Base-by-base conservation (phyloP, 495 filamentous ascomycete genomes). In the Aspergillus conjunctus region DNA sequence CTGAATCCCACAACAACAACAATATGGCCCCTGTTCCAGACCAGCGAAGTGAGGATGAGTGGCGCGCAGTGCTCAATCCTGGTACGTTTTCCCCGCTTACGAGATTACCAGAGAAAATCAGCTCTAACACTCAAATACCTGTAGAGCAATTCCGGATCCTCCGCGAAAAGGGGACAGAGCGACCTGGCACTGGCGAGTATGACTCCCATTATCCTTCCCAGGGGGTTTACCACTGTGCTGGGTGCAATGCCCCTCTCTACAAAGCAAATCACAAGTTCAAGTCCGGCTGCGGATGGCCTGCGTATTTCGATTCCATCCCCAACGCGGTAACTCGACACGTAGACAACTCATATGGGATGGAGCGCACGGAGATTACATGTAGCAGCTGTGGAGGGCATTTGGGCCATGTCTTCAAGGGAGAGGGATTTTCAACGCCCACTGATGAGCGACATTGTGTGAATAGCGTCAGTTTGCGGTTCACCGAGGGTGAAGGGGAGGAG, bases 381-480 rank as follows among this genome's bases (percentile, higher is more conserved):
- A 82, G 81, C 55, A 94, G 93, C 74, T 98, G 94, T 67, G 94
- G 94, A 5, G 94, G 94, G 4, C 94, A 98, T 80, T 73, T 98
- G 54, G 94, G 94, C 22, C 94, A 98, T 80, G 92, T 98, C 37
- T 98, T 98, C 69, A 95, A 96, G 80, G 94, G 94, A 8, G 94
- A 98, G 74, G 91, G 92, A 41, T 96, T 87, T 73, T 71, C 80
- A 10, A 97, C 91, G 17, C 92, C 94, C 46, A 97, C 93, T 49
- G 90, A 98, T 73, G 93, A 98, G 85, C 79, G 94, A 53, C 94
- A 98, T 77, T 98, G 94, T 73, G 94, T 98, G 51, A 98, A 98
- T 71, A 94, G 91, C 64, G 75, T 98, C 20, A 95, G 91, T 73
- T 79, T 98, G 77, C 93, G 83, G 56, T 98, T 98, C 72, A 78